Evolutionary conservation across 202 grass and related monocot species (phyloP).

Genomic region (Bolboschoenoplectus hybrid): DNA sequence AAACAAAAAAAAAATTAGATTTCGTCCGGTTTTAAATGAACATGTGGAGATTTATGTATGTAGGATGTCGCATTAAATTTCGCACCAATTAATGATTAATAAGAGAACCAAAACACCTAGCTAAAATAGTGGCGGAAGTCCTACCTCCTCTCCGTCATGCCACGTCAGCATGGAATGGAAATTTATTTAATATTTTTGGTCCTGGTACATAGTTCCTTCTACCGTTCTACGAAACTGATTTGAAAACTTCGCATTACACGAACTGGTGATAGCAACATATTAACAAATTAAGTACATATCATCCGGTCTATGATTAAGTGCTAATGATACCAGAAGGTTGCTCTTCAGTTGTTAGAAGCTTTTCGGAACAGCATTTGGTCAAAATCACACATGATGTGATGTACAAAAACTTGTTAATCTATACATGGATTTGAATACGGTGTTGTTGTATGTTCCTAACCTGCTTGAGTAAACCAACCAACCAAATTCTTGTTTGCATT

Average conservation of each 20-base stretch:
- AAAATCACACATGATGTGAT: not conserved
- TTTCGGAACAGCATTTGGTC: not conserved
- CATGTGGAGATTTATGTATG: too few species aligned
- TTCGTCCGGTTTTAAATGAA: too few species aligned
- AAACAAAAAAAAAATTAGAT: too few species aligned
- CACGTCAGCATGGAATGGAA: too few species aligned
- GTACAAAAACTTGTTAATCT: not conserved
- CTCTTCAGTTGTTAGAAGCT: not conserved
- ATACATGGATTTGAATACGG: not conserved
- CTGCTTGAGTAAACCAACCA: not conserved
- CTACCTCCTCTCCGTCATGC: too few species aligned
- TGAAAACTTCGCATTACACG: not conserved
- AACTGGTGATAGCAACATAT: not conserved
- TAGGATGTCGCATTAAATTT: too few species aligned
- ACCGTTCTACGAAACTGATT: too few species aligned
- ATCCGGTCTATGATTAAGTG: not conserved
- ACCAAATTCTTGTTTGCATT: not conserved
- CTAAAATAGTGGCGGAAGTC: too few species aligned
- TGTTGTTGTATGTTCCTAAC: constrained; percentile 4
- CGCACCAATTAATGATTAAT: too few species aligned
- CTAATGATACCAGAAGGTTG: not conserved
- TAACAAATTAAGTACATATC: not conserved
- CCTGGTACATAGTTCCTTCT: too few species aligned
- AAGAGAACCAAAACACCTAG: too few species aligned
- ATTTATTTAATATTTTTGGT: too few species aligned